Evolutionary conservation across 1,284 basidiomycete species (phyloP).

Genomic region (Tausonia pullulans): DNA sequence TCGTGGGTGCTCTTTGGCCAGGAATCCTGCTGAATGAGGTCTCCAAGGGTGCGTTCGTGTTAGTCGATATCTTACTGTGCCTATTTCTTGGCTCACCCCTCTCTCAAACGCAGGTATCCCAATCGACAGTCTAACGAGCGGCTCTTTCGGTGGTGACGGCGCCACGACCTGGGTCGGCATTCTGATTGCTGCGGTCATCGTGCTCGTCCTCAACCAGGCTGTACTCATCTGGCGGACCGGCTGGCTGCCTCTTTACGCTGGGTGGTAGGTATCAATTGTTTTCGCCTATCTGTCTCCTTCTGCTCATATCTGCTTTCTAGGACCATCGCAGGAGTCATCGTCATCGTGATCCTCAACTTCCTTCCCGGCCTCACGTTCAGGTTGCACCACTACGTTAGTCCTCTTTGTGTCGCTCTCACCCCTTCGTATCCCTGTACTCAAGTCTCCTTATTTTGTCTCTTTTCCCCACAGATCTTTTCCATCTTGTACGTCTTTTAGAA

Average conservation of each 20-base stretch:
- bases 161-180: constrained; percentile 42
- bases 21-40: constrained; percentile 57
- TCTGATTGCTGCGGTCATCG: constrained; percentile 26
- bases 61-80: too few species aligned
- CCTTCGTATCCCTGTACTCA: too few species aligned
- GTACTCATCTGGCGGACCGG: constrained; percentile 70
- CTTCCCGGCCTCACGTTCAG: constrained; percentile 58
- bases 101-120: constrained; percentile 40
- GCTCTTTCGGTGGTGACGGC: constrained; percentile 48
- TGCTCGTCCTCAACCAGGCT: constrained; percentile 49
- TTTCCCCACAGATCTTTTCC: constrained; percentile 49
- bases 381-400: constrained; percentile 44
- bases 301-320: not conserved
- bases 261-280: constrained; percentile 42
- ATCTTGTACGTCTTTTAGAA: constrained; percentile 36
- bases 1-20: constrained; percentile 69
- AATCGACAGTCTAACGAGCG: constrained; percentile 55
- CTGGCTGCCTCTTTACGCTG: constrained; percentile 60
- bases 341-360: constrained; percentile 53
- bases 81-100: too few species aligned
- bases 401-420: not conserved
- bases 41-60: constrained; percentile 21
- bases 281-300: not conserved
- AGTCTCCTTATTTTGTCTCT: not conserved
- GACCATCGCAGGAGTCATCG: constrained; percentile 48